phyloP scores from a whole-genome alignment of 2,329 filamentous ascomycete genomes.

The Cercospora sp. region DNA sequence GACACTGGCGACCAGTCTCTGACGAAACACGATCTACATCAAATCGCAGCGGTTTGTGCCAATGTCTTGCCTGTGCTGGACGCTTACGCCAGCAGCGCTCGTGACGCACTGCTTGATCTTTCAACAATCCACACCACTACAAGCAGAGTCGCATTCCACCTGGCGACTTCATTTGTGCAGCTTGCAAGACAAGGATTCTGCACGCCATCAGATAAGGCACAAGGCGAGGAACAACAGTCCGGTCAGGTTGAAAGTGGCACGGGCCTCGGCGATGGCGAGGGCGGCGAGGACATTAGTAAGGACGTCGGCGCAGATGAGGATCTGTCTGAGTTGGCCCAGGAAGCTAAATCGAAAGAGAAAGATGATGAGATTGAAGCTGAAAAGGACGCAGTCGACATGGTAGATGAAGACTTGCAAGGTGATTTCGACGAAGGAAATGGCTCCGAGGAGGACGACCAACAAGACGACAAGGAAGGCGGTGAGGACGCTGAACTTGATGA shows the following conservation, averaged over 20 bases:
- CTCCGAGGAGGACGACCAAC: conserved; percentile 64
- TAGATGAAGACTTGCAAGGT: conserved; percentile 86
- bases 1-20: neutral
- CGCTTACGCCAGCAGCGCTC: conserved; percentile 67
- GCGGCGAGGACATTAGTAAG: conserved; percentile 96
- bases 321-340: conserved; percentile 83
- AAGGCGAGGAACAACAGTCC: conserved; percentile 42
- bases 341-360: conserved; percentile 58
- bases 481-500: conserved; percentile 65
- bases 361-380: conserved; percentile 69
- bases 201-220: conserved; percentile 75
- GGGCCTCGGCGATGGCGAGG: conserved; percentile 90
- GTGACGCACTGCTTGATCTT: conserved; percentile 59
- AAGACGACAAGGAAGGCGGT: conserved; percentile 49
- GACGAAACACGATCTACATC: neutral
- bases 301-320: conserved; percentile 94
- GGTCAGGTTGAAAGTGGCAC: conserved; percentile 88
- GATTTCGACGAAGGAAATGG: conserved; percentile 66
- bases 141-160: conserved; percentile 71
- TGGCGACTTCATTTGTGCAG: conserved; percentile 75
- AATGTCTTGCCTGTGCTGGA: conserved; percentile 66
- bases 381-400: conserved; percentile 87
- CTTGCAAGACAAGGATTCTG: conserved; percentile 88
- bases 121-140: conserved; percentile 67
- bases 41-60: conserved; percentile 8